A percentile compares a stretch with the other conserved stretches of the same genome.
These are phyloP conservation scores for Fusarium burgessii DNA, from an alignment of 2,329 filamentous ascomycete species.

Conservation along the genomic window DNA sequence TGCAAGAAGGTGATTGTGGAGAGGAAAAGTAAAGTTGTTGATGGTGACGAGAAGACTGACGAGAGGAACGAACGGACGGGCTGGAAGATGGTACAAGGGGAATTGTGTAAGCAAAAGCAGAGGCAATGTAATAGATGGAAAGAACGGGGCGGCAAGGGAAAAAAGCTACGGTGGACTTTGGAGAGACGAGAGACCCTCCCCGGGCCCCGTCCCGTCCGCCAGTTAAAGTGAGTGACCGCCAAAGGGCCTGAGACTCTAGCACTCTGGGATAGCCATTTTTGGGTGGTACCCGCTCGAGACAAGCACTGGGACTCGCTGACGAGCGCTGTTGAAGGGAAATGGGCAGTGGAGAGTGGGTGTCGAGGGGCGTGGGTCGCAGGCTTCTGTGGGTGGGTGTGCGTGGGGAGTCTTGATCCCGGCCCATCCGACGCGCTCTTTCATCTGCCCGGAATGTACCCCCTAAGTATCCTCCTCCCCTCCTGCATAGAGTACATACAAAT, in stretches of 20 bases:
- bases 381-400: conserved; percentile 37
- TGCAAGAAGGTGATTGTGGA: conserved; percentile 35
- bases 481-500: conserved; percentile 2
- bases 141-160: conserved; percentile 44
- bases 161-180: conserved; percentile 50
- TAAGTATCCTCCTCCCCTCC: conserved; percentile 22
- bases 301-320: conserved; percentile 37
- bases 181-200: conserved; percentile 23
- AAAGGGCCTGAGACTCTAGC: conserved; percentile 35
- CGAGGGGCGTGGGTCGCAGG: conserved; percentile 43
- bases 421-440: conserved; percentile 42
- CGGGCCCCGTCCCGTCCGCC: conserved; percentile 35
- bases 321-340: conserved; percentile 44
- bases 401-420: conserved; percentile 41
- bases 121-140: background rate
- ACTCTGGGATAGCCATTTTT: conserved; percentile 31
- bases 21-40: conserved; percentile 35
- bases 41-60: conserved; percentile 32
- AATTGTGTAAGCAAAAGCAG: conserved; percentile 47
- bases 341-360: conserved; percentile 46
- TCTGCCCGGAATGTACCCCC: conserved; percentile 34
- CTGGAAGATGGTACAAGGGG: conserved; percentile 32
- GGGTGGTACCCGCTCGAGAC: conserved; percentile 38
- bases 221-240: conserved; percentile 31
- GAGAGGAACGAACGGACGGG: conserved; percentile 19